Base-by-base conservation (phyloP, 1,139 yeast genomes). In the Geotrichum restrictum region DNA sequence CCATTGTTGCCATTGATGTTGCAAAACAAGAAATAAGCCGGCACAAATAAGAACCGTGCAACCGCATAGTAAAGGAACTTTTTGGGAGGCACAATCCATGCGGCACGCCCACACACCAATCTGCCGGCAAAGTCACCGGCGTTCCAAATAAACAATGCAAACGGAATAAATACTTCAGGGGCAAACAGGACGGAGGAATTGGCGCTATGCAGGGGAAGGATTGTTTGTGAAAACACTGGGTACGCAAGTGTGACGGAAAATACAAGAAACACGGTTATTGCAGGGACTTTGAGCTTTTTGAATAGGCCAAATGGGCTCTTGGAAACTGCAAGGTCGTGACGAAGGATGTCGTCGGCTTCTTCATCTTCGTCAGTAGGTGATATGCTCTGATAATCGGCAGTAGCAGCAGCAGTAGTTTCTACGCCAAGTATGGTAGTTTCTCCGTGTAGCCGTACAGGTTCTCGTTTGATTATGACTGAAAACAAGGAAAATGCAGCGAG, bases 221-320 rank as follows among this genome's bases (percentile, higher is more conserved):
- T 80, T 21, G 75, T 76, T 10, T 91, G 80, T 3, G 98, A 96
- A 76, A 89, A 89, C 0, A 93, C 94, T 0, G 98, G 97, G 73
- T 88, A 93, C 6, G 82, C 74, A 53, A 93, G 73, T 0, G 97
- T 85, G 32, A 87, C 75, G n/a, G 82, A 72, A 66, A 93, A 89
- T 0, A 89, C 82, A 49, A 82, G 63, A 62, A 88, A 84, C 21
- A 93, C 86, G 0, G 96, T 76, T 62, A 79, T 66, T 1, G 83
- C 89, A 36, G 89, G 80, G 51, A 69, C 74, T 60, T 78, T 76
- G 51, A 91, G 74, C 68, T 56, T 79, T 85, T 80, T 32, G 86
- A 71, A 13, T 74, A 52, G 38, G 10, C 16, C 22, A 3, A 29
- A 16, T 6, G 45, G 45, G 13, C 34, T 8, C 3, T 6, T 19